phyloP scores from a whole-genome alignment of 352 stramenopile genomes.

The Phytopythium chamaehyphon region DNA sequence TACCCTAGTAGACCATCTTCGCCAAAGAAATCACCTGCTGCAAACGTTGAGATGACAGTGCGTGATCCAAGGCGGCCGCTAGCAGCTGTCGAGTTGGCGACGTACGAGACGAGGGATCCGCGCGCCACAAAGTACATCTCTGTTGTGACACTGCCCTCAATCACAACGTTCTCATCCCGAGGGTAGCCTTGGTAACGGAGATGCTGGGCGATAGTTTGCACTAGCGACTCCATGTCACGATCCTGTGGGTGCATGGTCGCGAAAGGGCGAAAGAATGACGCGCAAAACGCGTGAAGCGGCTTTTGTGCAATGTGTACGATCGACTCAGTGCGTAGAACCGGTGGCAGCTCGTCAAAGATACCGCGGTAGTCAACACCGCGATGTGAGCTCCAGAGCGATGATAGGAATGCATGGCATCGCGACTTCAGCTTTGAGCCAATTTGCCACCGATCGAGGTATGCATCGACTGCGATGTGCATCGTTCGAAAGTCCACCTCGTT shows the following conservation, averaged over 20 bases:
- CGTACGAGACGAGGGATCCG: constrained; percentile 32
- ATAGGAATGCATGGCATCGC: constrained; percentile 44
- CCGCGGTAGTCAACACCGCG: constrained; percentile 52
- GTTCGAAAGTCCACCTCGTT: constrained; percentile 66
- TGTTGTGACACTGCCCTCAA: constrained; percentile 59
- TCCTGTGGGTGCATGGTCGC: constrained; percentile 19
- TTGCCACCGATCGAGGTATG: constrained; percentile 43
- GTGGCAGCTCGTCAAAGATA: constrained; percentile 51
- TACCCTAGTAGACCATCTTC: constrained; percentile 56
- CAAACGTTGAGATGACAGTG: constrained; percentile 12
- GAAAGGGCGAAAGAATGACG: constrained; percentile 44
- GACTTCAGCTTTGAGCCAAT: constrained; percentile 31
- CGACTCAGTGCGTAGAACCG: constrained; percentile 44
- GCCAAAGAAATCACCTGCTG: constrained; percentile 54
- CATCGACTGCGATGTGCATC: constrained; percentile 46
- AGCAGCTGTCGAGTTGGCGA: background rate
- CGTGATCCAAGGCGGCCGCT: constrained; percentile 3
- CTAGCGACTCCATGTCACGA: constrained; percentile 28
- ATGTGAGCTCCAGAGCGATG: constrained; percentile 54
- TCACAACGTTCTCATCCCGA: constrained; percentile 51
- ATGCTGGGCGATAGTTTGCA: constrained; percentile 32
- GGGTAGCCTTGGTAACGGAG: constrained; percentile 65
- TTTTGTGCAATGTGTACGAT: constrained; percentile 39
- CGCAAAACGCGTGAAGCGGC: constrained; percentile 31
- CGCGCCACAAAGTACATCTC: constrained; percentile 75